A percentile compares a stretch with the other conserved stretches of the same genome.
Conservation (phyloP, 805 yeast species). For the Wickerhamomyces rabaulensis region DNA sequence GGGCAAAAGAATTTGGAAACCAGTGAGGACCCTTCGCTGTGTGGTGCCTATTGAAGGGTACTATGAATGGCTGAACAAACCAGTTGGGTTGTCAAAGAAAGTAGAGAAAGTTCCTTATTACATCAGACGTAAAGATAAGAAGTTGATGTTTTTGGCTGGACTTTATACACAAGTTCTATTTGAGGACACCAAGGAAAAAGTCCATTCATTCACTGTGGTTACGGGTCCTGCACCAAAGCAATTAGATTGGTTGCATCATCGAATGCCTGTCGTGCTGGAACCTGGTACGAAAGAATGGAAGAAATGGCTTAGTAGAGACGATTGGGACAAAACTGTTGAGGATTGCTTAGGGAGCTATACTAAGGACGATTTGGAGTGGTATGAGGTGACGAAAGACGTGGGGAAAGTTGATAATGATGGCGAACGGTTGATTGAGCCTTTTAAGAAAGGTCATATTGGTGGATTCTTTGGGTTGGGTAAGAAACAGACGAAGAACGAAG, state of each 20-base stretch:
- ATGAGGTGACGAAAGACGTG: slow-evolving; percentile 55
- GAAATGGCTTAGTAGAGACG: slow-evolving; percentile 51
- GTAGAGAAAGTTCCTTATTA: slow-evolving; percentile 57
- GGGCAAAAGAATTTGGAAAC: slow-evolving; percentile 52
- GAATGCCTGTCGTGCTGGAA: slow-evolving; percentile 72
- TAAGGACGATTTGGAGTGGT: slow-evolving; percentile 39
- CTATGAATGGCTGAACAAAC: slow-evolving; percentile 63
- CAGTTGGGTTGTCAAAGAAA: slow-evolving; percentile 25
- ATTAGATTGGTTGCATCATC: slow-evolving; percentile 61
- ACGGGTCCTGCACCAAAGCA: slow-evolving; percentile 67
- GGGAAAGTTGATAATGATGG: slow-evolving; percentile 54
- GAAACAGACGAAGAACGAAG: slow-evolving; percentile 2
- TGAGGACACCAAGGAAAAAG: slow-evolving; percentile 16
- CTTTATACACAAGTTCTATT: slow-evolving; percentile 30
- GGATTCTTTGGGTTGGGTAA: slow-evolving; percentile 10
- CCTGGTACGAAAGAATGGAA: slow-evolving; percentile 56
- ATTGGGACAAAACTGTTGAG: slow-evolving; percentile 37
- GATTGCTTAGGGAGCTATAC: slow-evolving; percentile 35
- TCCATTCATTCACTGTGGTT: slow-evolving; percentile 58
- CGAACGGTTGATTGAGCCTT: slow-evolving; percentile 26
- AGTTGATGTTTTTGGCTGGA: slow-evolving; percentile 65
- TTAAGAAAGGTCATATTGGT: slow-evolving; percentile 10
- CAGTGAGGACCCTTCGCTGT: slow-evolving; percentile 51
- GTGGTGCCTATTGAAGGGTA: slow-evolving; percentile 79
- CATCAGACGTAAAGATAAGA: slow-evolving; percentile 45